phyloP scores from a whole-genome alignment of 2,329 filamentous ascomycete species.

The Chalara sp. region DNA sequence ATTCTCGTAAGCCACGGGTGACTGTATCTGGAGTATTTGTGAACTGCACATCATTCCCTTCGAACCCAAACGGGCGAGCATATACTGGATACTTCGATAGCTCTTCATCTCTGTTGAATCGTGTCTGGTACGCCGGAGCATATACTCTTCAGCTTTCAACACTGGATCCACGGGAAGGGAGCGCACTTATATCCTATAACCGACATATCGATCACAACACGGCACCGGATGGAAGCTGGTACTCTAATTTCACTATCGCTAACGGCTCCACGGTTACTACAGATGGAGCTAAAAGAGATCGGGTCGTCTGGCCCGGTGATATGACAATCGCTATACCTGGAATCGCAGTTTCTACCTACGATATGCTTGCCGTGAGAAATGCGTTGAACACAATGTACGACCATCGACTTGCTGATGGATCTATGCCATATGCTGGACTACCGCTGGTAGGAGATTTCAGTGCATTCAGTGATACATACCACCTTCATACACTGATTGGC shows the following conservation, averaged over 20 bases:
- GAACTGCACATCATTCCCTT: conserved; percentile 34
- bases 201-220: conserved; percentile 25
- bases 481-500: conserved; percentile 52
- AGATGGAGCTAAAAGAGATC: conserved; percentile 53
- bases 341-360: conserved; percentile 48
- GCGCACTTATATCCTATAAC: conserved; percentile 30
- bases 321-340: conserved; percentile 50
- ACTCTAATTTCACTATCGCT: conserved; percentile 26
- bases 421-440: conserved; percentile 43
- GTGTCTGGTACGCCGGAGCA: conserved; percentile 42
- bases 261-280: conserved; percentile 25
- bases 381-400: conserved; percentile 42
- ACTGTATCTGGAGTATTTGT: conserved; percentile 31
- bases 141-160: conserved; percentile 40
- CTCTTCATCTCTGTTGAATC: conserved; percentile 44
- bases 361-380: conserved; percentile 40
- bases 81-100: conserved; percentile 48
- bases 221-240: conserved; percentile 25
- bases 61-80: conserved; percentile 40
- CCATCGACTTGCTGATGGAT: conserved; percentile 30
- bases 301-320: conserved; percentile 56
- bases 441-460: conserved; percentile 35
- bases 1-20: conserved; percentile 21
- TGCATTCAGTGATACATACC: conserved; percentile 47
- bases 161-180: conserved; percentile 29